Percentiles rank a stretch among this genome's conserved stretches.
These are phyloP conservation scores for Baorangia bicolor DNA, from an alignment of 768 basidiomycete genomes.

Conservation along the genomic window DNA sequence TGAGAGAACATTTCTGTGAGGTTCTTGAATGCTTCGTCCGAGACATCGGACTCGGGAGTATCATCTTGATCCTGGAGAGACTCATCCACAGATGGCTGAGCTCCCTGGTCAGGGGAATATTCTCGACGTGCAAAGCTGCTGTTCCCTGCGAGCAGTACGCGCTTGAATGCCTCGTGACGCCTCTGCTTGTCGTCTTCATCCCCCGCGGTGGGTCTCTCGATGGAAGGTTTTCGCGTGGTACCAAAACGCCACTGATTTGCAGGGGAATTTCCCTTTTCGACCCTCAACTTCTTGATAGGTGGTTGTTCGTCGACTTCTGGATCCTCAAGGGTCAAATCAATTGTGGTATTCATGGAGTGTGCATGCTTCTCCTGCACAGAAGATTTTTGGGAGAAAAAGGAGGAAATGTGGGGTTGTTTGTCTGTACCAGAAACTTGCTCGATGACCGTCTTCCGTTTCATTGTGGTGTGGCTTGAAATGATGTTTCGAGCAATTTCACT, in stretches of 20 bases:
- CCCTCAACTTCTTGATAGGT: slow-evolving; percentile 31
- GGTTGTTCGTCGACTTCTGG: slow-evolving; percentile 26
- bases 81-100: slow-evolving; percentile 24
- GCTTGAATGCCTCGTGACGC: slow-evolving; percentile 48
- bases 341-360: slow-evolving; percentile 29
- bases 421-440: background rate
- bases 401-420: slow-evolving; percentile 41
- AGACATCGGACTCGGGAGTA: slow-evolving; percentile 37
- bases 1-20: slow-evolving; percentile 48
- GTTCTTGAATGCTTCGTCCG: slow-evolving; percentile 46
- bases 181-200: slow-evolving; percentile 49
- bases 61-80: slow-evolving; percentile 25
- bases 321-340: slow-evolving; percentile 56
- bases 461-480: background rate
- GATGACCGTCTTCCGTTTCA: slow-evolving; percentile 19
- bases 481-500: too few species aligned
- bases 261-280: slow-evolving; percentile 15
- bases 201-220: background rate
- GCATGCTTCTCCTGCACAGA: slow-evolving; percentile 31
- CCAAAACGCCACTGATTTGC: slow-evolving; percentile 49
- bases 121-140: slow-evolving; percentile 33
- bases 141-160: slow-evolving; percentile 50
- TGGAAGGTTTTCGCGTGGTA: slow-evolving; percentile 14
- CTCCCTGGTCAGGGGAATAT: slow-evolving; percentile 7
- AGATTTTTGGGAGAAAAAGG: slow-evolving; percentile 36